phyloP scores from a whole-genome alignment of 2,329 filamentous ascomycete genomes.

The Chalaropsis thielavioides region DNA sequence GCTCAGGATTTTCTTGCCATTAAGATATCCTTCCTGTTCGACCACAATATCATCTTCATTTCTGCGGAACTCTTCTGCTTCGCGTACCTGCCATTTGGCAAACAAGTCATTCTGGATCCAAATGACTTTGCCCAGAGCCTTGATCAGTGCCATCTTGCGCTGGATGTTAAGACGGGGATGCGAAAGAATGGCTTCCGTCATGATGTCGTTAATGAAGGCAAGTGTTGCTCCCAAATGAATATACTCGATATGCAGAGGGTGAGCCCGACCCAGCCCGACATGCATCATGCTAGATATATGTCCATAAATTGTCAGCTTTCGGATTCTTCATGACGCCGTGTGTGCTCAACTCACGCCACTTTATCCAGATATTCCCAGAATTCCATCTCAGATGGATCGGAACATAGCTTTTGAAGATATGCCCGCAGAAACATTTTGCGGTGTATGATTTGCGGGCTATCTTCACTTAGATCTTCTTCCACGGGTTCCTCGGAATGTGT shows the following conservation, averaged over 20 bases:
- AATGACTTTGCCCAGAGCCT: conserved; percentile 65
- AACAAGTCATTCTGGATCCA: conserved; percentile 84
- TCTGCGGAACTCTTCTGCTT: conserved; percentile 46
- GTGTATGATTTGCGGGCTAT: conserved; percentile 60
- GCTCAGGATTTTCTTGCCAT: conserved; percentile 45
- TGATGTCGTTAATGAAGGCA: conserved; percentile 61
- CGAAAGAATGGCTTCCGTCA: conserved; percentile 61
- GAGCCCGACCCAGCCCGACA: conserved; percentile 55
- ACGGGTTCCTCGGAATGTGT: conserved; percentile 53
- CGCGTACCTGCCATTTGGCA: conserved; percentile 62
- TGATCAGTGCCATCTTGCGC: conserved; percentile 59
- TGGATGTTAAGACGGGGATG: conserved; percentile 51
- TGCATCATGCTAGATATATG: conserved; percentile 51
- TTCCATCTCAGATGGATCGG: conserved; percentile 58
- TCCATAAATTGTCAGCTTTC: conserved; percentile 7
- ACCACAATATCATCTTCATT: conserved; percentile 34
- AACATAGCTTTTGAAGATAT: conserved; percentile 60
- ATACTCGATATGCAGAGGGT: conserved; percentile 67
- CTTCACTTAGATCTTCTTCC: conserved; percentile 47
- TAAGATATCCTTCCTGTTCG: conserved; percentile 49
- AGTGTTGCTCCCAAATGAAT: conserved; percentile 61
- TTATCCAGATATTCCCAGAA: conserved; percentile 79
- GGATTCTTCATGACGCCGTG: not conserved
- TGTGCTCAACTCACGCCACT: conserved; percentile 44
- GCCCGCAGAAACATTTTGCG: conserved; percentile 67